Evolutionary conservation across 805 yeast genomes (phyloP), one percentile per base, ranked within the genome.

Genomic region (Wickerhamomyces canadensis): DNA sequence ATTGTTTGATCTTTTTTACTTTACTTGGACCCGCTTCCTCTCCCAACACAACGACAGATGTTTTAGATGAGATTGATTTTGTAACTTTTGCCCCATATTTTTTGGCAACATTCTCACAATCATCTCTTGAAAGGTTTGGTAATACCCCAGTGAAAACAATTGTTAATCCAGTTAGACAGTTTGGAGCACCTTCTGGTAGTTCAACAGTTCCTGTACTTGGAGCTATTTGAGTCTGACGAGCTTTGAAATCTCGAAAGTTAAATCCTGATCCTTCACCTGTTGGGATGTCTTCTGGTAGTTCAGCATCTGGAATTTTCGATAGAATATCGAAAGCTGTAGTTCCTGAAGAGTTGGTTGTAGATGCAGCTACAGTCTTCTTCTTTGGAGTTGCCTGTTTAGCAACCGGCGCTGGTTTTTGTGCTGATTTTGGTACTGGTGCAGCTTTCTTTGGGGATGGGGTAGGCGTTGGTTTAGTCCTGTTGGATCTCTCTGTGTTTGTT

Each of bases 11-110:
- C 52, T 80, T 85, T 50, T 76, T 76, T 30, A 93, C 77, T 60
- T 93, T 93, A n/a, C 87, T 78, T 3, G 98, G 97, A 1, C 98
- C 98, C 3, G 98, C 98, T 48, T 93, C 97, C 36, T 74, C 87
- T 7, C 98, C 98, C 22, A 93, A 68, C 2, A 93, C 97, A 2
- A 91, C 95, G 32, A 88, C 68, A 18, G 87, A 75, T 1, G 98
- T 93, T 52, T 82, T 85, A 10, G 86, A 77, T 38, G 93, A 84
- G 19, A 91, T 81, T 0, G 95, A 75, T 49, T 85, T 78, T 5
- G 94, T 85, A 14, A 91, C 95, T 50, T 80, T 80, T 4, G 96
- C 98, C 13, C 98, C 98, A 52, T 91, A 87, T 45, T 74, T 71
- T 49, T 85, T 80, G 5, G 96, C 95, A 11, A 84, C 54, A 18